These are phyloP conservation scores for Rubia balearica DNA, from an alignment of 305 asterid species.

Conservation along the genomic window DNA sequence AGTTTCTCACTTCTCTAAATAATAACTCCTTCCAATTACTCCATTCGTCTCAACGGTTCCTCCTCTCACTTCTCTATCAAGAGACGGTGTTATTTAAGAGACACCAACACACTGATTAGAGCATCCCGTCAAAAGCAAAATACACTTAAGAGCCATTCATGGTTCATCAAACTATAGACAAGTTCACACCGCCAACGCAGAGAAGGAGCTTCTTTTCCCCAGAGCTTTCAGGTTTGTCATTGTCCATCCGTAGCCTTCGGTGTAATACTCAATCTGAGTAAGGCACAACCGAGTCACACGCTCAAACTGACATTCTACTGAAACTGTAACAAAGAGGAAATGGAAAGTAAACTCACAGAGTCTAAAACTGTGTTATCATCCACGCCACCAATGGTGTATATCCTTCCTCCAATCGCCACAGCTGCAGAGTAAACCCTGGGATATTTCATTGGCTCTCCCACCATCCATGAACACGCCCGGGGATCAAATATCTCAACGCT, in stretches of 20 bases:
- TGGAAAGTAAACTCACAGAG: constrained; percentile 32
- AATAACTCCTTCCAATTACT: too few relatives aligned
- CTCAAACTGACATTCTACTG: background rate
- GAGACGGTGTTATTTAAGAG: background rate
- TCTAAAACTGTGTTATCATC: constrained; percentile 25
- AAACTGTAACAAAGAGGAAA: background rate
- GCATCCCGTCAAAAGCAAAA: background rate
- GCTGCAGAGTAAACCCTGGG: constrained; percentile 54
- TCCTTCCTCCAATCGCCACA: constrained; percentile 36
- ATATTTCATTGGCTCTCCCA: constrained; percentile 40
- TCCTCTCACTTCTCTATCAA: too few relatives aligned
- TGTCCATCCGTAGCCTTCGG: constrained; percentile 51
- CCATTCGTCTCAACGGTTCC: too few relatives aligned
- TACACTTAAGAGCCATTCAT: background rate
- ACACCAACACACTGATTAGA: background rate
- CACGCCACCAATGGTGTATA: constrained; percentile 50
- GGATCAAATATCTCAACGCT: constrained; percentile 67
- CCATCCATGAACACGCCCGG: constrained; percentile 49
- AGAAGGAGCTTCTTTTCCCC: constrained; percentile 54
- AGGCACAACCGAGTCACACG: background rate
- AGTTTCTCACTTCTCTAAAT: too few relatives aligned
- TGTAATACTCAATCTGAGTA: constrained; percentile 46
- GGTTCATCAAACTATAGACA: background rate
- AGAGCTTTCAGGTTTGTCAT: constrained; percentile 23
- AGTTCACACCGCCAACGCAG: constrained; percentile 35